phyloP scores from a whole-genome alignment of 352 stramenopile species.

The Phytopythium chamaehyphon region DNA sequence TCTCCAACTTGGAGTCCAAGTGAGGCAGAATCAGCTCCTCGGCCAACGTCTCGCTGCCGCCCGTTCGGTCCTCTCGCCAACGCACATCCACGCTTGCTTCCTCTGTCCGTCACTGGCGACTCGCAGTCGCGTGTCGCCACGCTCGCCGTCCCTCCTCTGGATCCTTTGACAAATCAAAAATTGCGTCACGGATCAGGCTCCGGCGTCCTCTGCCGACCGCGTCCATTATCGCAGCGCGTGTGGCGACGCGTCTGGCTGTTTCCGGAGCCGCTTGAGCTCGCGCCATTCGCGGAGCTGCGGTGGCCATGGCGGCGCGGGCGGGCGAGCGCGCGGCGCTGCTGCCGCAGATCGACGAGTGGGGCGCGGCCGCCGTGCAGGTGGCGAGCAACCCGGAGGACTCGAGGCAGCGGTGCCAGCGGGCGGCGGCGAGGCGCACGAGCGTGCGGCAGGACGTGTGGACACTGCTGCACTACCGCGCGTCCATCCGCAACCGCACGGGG shows the following conservation, averaged over 20 bases:
- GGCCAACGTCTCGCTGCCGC: too few species aligned
- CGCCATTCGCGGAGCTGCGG: neutral
- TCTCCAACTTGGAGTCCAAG: too few species aligned
- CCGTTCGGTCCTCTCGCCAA: too few species aligned
- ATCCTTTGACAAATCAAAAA: too few species aligned
- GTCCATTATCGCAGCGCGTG: neutral
- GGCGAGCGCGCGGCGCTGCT: slow-evolving; percentile 5
- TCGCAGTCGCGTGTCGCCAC: too few species aligned
- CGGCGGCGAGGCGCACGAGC: slow-evolving; percentile 4
- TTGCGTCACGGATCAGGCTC: too few species aligned
- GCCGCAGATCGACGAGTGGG: slow-evolving; percentile 8
- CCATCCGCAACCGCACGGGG: slow-evolving; percentile 43
- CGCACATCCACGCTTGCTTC: too few species aligned
- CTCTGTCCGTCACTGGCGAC: too few species aligned
- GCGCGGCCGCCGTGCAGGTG: neutral
- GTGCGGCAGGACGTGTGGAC: slow-evolving; percentile 69
- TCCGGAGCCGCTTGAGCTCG: neutral
- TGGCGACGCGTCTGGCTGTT: neutral
- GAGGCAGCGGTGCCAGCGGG: neutral
- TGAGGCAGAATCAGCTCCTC: too few species aligned
- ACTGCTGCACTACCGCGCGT: slow-evolving; percentile 70
- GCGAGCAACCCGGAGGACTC: slow-evolving; percentile 1
- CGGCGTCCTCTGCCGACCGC: neutral
- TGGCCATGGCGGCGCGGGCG: slow-evolving; percentile 1
- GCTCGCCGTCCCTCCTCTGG: too few species aligned